These are phyloP conservation scores for Rhodotorula sp. DNA, from an alignment of 1,284 basidiomycete genomes.

Conservation along the genomic window DNA sequence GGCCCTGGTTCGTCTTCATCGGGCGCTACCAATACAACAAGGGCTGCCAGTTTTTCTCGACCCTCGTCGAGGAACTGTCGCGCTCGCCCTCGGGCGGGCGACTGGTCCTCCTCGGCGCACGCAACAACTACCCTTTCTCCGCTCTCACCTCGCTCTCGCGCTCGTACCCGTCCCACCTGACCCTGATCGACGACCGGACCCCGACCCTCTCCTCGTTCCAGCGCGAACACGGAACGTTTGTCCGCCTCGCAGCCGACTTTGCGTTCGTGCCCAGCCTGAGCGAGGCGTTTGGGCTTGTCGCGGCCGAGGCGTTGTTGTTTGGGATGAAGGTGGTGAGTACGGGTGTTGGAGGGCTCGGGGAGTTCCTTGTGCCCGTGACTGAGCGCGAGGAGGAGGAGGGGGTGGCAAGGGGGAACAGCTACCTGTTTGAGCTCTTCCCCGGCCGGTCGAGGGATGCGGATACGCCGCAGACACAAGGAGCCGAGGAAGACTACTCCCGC, in stretches of 20 bases:
- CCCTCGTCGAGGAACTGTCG: slow-evolving; percentile 21
- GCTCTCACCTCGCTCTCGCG: slow-evolving; percentile 4
- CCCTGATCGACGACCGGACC: slow-evolving; percentile 24
- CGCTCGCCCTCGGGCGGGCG: background rate
- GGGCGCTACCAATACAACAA: slow-evolving; percentile 39
- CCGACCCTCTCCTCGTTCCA: slow-evolving; percentile 9
- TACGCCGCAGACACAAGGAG: slow-evolving; percentile 1
- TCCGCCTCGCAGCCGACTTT: slow-evolving; percentile 33
- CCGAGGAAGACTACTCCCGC: slow-evolving; percentile 9
- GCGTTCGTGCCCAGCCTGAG: slow-evolving; percentile 28
- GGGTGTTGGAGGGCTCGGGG: slow-evolving; percentile 29
- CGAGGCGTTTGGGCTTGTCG: slow-evolving; percentile 36
- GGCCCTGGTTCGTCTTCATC: slow-evolving; percentile 32
- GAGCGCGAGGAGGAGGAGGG: too few species aligned
- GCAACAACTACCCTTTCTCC: slow-evolving; percentile 34
- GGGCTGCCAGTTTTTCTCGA: slow-evolving; percentile 32
- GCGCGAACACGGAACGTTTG: slow-evolving; percentile 9
- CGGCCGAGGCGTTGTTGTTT: slow-evolving; percentile 34
- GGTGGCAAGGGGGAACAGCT: slow-evolving; percentile 9
- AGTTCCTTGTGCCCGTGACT: slow-evolving; percentile 19
- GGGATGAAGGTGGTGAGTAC: slow-evolving; percentile 26
- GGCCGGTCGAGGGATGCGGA: background rate
- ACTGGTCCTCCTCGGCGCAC: slow-evolving; percentile 31
- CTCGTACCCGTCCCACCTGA: slow-evolving; percentile 19
- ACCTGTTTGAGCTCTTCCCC: slow-evolving; percentile 24